These are phyloP conservation scores for Colletotrichum chrysophilum DNA, from an alignment of 2,329 filamentous ascomycete species.

Conservation along the genomic window DNA sequence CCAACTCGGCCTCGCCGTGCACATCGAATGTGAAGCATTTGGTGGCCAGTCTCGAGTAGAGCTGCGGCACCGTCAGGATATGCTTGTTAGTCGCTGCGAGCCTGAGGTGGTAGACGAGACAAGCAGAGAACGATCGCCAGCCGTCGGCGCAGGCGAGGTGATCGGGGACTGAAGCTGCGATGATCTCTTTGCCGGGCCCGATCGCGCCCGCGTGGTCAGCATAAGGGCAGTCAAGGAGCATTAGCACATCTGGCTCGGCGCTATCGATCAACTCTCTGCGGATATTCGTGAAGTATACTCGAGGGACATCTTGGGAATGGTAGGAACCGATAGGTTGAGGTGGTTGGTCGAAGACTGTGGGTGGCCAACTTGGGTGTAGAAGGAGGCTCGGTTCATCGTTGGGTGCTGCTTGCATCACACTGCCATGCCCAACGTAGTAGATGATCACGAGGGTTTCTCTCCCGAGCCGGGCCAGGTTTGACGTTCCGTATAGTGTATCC, in stretches of 20 bases:
- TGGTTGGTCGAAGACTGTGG: neutral
- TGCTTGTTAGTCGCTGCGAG: neutral
- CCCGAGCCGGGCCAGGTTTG: neutral
- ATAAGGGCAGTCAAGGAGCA: neutral
- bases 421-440: neutral
- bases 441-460: neutral
- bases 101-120: neutral
- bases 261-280: neutral
- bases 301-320: neutral
- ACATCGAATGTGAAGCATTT: neutral
- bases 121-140: neutral
- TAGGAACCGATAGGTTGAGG: neutral
- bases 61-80: neutral
- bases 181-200: neutral
- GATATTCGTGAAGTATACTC: neutral
- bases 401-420: neutral
- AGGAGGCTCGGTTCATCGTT: neutral
- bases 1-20: neutral
- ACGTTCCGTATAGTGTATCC: neutral
- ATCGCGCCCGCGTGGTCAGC: accelerated
- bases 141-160: neutral
- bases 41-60: neutral
- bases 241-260: neutral
- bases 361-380: neutral
- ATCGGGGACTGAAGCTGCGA: neutral